These are phyloP conservation scores for Proliferodiscus dingleyae DNA, from an alignment of 2,329 filamentous ascomycete species.

Conservation along the genomic window DNA sequence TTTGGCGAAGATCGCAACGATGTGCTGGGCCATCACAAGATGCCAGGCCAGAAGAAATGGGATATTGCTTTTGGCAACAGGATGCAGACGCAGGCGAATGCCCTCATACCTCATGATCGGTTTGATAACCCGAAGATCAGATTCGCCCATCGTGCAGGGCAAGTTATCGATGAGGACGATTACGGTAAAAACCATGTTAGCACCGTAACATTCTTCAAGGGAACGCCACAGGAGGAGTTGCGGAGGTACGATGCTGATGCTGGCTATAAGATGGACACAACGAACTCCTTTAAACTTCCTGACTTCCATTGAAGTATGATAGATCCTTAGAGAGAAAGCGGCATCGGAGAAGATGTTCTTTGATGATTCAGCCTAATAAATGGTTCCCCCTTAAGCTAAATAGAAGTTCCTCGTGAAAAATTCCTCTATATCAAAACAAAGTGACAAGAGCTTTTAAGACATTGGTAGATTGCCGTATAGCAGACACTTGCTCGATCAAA, in stretches of 20 bases:
- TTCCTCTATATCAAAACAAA: no score
- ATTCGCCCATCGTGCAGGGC: conserved; percentile 13
- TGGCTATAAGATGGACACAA: no score
- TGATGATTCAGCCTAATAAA: no score
- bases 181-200: not conserved
- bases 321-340: no score
- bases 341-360: no score
- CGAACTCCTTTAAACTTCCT: no score
- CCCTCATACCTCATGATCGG: not conserved
- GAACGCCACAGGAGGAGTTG: not conserved
- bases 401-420: no score
- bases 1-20: conserved; percentile 41
- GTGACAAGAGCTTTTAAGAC: no score
- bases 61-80: conserved; percentile 5
- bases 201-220: conserved; percentile 1
- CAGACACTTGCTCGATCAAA: no score
- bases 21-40: conserved; percentile 37
- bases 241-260: not conserved
- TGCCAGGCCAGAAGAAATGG: conserved; percentile 35
- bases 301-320: no score
- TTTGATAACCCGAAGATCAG: conserved; percentile 14
- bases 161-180: conserved; percentile 13
- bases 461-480: no score
- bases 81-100: not conserved
- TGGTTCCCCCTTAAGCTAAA: no score